A percentile compares a stretch with the other conserved stretches of the same genome.
phyloP scores from a whole-genome alignment of 257 asterid genomes.

The Anisodus tanguticus region DNA sequence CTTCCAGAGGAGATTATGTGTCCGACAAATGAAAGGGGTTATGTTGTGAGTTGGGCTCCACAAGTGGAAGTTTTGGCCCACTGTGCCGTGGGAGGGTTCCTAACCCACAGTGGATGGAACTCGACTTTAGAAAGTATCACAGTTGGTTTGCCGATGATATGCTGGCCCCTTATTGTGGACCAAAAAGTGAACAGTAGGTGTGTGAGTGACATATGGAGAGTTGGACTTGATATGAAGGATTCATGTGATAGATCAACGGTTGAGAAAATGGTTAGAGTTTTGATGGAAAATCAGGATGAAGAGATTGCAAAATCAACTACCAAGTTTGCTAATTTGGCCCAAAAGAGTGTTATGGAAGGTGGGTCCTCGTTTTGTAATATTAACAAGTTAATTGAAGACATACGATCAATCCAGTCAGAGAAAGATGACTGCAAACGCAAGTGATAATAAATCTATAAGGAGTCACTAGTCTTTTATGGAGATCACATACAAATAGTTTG shows the following conservation, averaged over 20 bases:
- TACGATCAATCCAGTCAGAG: neutral
- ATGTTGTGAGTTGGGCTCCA: constrained; percentile 40
- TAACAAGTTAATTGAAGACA: neutral
- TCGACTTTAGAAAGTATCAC: constrained; percentile 41
- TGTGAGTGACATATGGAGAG: constrained; percentile 59
- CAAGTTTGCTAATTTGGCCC: neutral
- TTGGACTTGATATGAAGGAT: constrained; percentile 65
- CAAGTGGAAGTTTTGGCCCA: constrained; percentile 38
- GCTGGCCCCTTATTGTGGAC: constrained; percentile 44
- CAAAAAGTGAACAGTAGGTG: constrained; percentile 55
- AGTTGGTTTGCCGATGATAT: constrained; percentile 44
- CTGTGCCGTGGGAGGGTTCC: constrained; percentile 35
- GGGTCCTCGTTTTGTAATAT: neutral
- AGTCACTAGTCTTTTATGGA: no score
- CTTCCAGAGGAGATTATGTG: constrained; percentile 28
- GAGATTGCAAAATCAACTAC: constrained; percentile 36
- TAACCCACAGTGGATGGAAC: constrained; percentile 47
- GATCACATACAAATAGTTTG: no score
- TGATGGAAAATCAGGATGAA: constrained; percentile 47
- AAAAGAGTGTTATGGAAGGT: neutral
- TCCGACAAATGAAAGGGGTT: constrained; percentile 31
- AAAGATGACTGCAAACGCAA: neutral
- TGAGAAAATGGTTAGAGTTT: constrained; percentile 46
- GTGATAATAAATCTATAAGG: neutral
- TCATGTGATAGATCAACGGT: constrained; percentile 43